A percentile compares a stretch with the other conserved stretches of the same genome.
These are phyloP conservation scores for Phialocephala subalpina DNA, from an alignment of 2,329 filamentous ascomycete genomes.

Conservation along the genomic window DNA sequence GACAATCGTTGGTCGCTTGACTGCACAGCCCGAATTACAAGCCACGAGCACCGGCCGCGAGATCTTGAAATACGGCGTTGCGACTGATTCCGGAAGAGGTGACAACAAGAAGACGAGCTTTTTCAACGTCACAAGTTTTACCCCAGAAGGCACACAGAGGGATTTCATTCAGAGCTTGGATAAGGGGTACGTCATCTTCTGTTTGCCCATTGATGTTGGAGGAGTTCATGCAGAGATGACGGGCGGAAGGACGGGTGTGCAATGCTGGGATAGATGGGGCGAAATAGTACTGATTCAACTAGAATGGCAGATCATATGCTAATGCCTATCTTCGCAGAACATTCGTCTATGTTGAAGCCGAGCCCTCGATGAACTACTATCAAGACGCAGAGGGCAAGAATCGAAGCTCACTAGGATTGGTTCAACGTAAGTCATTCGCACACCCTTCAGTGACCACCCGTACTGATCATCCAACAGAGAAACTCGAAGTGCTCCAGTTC, in stretches of 20 bases:
- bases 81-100: constrained; percentile 68
- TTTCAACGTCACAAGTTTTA: constrained; percentile 83
- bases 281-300: neutral
- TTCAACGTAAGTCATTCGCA: constrained; percentile 74
- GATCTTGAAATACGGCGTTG: constrained; percentile 80
- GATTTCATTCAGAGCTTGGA: constrained; percentile 77
- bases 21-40: constrained; percentile 77
- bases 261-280: neutral
- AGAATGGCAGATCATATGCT: constrained; percentile 13
- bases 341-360: constrained; percentile 83
- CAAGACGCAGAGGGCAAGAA: constrained; percentile 76
- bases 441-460: neutral
- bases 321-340: constrained; percentile 61
- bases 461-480: constrained; percentile 46
- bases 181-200: constrained; percentile 76
- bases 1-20: constrained; percentile 87
- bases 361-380: constrained; percentile 73
- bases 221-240: neutral
- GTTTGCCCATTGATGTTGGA: neutral
- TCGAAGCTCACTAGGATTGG: constrained; percentile 69
- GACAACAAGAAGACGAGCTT: constrained; percentile 83
- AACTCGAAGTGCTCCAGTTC: constrained; percentile 55
- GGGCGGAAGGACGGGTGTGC: neutral
- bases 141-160: constrained; percentile 69
- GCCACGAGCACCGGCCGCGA: constrained; percentile 76